These are phyloP conservation scores for Cordyceps tenuipes DNA, from an alignment of 2,329 filamentous ascomycete genomes.

Conservation along the genomic window DNA sequence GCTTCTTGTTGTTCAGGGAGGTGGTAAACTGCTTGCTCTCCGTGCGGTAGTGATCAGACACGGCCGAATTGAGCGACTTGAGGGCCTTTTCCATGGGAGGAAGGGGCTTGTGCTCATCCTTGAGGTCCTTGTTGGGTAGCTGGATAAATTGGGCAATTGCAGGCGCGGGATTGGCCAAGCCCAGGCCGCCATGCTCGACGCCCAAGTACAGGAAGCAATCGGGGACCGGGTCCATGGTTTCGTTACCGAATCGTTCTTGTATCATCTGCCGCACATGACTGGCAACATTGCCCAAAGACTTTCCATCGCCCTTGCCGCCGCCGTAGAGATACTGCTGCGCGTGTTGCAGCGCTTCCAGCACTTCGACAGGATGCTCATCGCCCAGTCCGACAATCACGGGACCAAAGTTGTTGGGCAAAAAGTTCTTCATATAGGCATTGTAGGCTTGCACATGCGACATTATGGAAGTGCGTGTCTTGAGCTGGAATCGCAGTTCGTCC, in stretches of 20 bases:
- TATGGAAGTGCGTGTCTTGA: conserved; percentile 42
- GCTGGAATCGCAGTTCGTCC: conserved; percentile 45
- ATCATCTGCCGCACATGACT: conserved; percentile 40
- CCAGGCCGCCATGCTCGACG: conserved; percentile 30
- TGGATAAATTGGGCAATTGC: conserved; percentile 7
- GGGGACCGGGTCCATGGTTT: conserved; percentile 24
- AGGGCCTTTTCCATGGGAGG: neutral
- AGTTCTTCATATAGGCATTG: conserved; percentile 48
- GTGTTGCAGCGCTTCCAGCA: conserved; percentile 9
- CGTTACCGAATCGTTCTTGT: conserved; percentile 35
- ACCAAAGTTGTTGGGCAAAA: conserved; percentile 51
- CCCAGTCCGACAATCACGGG: conserved; percentile 34
- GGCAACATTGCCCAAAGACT: conserved; percentile 36
- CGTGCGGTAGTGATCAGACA: conserved; percentile 2
- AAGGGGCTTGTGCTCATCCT: neutral
- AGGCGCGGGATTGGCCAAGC: conserved; percentile 27
- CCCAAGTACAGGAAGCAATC: conserved; percentile 34
- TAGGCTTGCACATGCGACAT: conserved; percentile 53
- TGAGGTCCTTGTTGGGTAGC: neutral
- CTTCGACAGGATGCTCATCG: conserved; percentile 5
- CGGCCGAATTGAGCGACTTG: neutral
- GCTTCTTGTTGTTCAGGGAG: neutral
- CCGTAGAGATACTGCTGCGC: conserved; percentile 5
- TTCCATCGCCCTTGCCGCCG: neutral
- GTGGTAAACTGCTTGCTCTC: conserved; percentile 1